Base-by-base conservation (phyloP, 2,329 filamentous ascomycete species). In the Cladosporium velox region DNA sequence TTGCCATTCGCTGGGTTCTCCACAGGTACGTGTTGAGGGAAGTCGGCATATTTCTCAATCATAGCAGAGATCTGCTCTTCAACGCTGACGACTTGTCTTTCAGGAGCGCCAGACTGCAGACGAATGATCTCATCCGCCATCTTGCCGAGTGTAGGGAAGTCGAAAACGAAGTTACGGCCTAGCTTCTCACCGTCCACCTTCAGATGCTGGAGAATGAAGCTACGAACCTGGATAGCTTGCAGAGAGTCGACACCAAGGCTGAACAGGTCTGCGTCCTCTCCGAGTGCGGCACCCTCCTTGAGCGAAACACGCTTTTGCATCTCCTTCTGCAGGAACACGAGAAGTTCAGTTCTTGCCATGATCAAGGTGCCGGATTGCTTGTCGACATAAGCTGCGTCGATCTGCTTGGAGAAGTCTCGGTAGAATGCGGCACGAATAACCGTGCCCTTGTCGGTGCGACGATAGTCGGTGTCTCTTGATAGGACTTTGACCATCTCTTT, bases 81-180 rank as follows among this genome's bases (percentile, higher is more conserved):
- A 12, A 79, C 69, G 32, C 75, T 75, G 2, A 75, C 73, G 5
- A 70, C 68, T 32, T 64, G 30, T 18, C 76, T 71, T 8, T 72
- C 71, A 2, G 71, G 68, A 4, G 74, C 67, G 0, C 81, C 82
- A 2, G 73, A 75, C 1, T 78, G 74, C 8, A 86, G 72, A 0
- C 77, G 73, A 41, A 79, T 70, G 0, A 88, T 72, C 63, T 83
- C 79, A 1, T 73, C 71, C 5, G 83, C 78, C 52, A 88, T 75
- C n/a, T 76, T 76, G 7, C 75, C 69, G 35, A 86, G 74, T 1
- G 81, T 85, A 0, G 84, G 84, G 30, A 83, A 79, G 49, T 89
- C 86, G 58, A 87, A 89, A 0, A 87, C 81, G 0, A 88, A 79
- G 57, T 87, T 89, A 51, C 85, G 81, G 0, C 81, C 80, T 0